A percentile compares a stretch with the other conserved stretches of the same genome.
These are phyloP conservation scores for Pyrus communis DNA, from an alignment of 306 rosid species.

Conservation along the genomic window DNA sequence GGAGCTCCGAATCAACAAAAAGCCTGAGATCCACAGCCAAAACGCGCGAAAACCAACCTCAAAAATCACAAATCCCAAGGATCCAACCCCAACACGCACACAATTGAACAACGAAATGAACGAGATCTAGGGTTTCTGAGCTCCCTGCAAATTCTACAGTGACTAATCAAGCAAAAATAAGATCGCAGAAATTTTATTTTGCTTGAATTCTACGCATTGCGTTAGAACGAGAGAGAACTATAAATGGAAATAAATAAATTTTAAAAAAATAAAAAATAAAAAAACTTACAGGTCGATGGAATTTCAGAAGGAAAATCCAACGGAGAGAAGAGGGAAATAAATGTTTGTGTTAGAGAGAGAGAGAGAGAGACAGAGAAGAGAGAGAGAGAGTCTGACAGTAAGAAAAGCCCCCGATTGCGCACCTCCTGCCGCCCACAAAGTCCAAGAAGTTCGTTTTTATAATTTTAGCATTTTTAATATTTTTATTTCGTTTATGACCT, in stretches of 20 bases:
- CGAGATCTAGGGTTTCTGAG: conserved; percentile 41
- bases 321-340: not conserved
- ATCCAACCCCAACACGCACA: conserved; percentile 15
- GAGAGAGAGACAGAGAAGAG: too few relatives aligned
- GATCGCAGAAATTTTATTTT: conserved; percentile 1
- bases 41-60: conserved; percentile 5
- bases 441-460: conserved; percentile 24
- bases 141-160: conserved; percentile 14
- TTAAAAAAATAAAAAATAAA: not conserved
- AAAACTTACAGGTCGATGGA: conserved; percentile 34
- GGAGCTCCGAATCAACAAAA: conserved; percentile 20
- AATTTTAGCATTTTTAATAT: not conserved
- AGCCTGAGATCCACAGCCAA: conserved; percentile 42
- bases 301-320: conserved; percentile 16
- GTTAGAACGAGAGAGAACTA: not conserved
- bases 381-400: conserved; percentile 9
- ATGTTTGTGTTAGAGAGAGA: not conserved
- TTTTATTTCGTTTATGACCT: not conserved
- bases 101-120: conserved; percentile 16
- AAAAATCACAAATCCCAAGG: conserved; percentile 8
- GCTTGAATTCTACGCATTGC: conserved; percentile 26
- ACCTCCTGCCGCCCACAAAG: conserved; percentile 37
- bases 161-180: conserved; percentile 6
- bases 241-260: not conserved
- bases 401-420: conserved; percentile 47